A percentile compares a stretch with the other conserved stretches of the same genome.
phyloP scores from a whole-genome alignment of 2,329 filamentous ascomycete species.

The Thielaviopsis populi region DNA sequence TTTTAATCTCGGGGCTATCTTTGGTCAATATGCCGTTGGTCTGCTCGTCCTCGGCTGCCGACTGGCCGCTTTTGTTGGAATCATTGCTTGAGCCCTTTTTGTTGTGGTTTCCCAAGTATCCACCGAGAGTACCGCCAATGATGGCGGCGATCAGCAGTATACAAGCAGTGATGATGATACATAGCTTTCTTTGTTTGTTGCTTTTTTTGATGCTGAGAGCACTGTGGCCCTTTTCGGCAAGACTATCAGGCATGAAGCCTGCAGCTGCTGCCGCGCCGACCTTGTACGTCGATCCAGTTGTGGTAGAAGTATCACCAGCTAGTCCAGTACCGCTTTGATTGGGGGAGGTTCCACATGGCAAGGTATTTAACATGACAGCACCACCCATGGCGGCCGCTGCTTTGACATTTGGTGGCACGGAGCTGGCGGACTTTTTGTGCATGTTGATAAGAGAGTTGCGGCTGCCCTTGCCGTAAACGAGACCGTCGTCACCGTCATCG shows the following conservation, averaged over 20 bases:
- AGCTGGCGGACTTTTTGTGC: constrained; percentile 27
- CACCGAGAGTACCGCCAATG: constrained; percentile 58
- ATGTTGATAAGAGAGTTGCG: constrained; percentile 44
- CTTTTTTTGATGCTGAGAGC: not conserved
- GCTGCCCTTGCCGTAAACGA: constrained; percentile 36
- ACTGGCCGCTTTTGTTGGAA: constrained; percentile 27
- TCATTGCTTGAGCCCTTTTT: constrained; percentile 18
- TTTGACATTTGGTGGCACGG: constrained; percentile 27
- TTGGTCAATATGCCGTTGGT: constrained; percentile 57
- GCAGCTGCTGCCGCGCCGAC: not conserved
- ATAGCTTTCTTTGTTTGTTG: constrained; percentile 45
- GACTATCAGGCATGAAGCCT: constrained; percentile 2
- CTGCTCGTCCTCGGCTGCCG: constrained; percentile 43
- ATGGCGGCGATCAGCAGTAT: constrained; percentile 56
- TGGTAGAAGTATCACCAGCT: not conserved
- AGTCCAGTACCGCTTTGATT: constrained; percentile 6
- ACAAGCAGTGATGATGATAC: constrained; percentile 48
- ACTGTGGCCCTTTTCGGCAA: constrained; percentile 32
- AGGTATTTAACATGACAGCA: constrained; percentile 20
- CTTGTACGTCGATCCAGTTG: not conserved
- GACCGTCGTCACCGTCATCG: constrained; percentile 79
- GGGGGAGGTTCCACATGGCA: constrained; percentile 10
- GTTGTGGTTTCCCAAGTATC: constrained; percentile 46
- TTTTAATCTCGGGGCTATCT: constrained; percentile 65
- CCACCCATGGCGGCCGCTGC: constrained; percentile 30